phyloP scores from a whole-genome alignment of 768 basidiomycete genomes.

The Agrocybe pediades region DNA sequence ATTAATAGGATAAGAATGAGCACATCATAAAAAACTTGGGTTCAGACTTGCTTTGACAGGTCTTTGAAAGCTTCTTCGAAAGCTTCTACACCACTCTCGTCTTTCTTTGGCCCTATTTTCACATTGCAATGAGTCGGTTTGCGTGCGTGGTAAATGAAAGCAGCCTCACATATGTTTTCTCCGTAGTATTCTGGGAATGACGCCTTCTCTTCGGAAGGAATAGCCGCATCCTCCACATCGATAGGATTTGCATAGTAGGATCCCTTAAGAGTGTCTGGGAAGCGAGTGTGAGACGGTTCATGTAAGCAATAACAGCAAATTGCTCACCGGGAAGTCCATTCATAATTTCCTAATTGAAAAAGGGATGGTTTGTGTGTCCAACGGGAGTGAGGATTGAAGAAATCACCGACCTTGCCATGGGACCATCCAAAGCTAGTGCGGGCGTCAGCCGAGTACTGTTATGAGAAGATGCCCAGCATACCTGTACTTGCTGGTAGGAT shows the following conservation, averaged over 20 bases:
- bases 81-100: slow-evolving; percentile 63
- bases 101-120: slow-evolving; percentile 59
- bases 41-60: slow-evolving; percentile 56
- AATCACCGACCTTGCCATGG: slow-evolving; percentile 75
- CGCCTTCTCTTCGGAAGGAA: slow-evolving; percentile 52
- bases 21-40: not conserved
- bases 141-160: not conserved
- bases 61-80: slow-evolving; percentile 91
- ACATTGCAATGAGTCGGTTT: not conserved
- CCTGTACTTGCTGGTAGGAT: slow-evolving; percentile 77
- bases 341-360: slow-evolving; percentile 84
- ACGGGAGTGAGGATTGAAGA: not conserved
- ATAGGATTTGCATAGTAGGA: slow-evolving; percentile 93
- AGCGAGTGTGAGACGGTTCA: not conserved
- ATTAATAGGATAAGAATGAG: slow-evolving; percentile 2
- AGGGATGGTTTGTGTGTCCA: not conserved
- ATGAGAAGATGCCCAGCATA: slow-evolving; percentile 28
- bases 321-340: slow-evolving; percentile 82
- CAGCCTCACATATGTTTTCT: slow-evolving; percentile 76
- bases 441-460: not conserved
- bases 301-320: not conserved
- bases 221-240: slow-evolving; percentile 58
- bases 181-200: slow-evolving; percentile 86
- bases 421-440: slow-evolving; percentile 91
- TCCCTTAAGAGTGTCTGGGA: slow-evolving; percentile 80